A percentile compares a stretch with the other conserved stretches of the same genome.
These are phyloP conservation scores for Trichoderma gracile DNA, from an alignment of 2,329 filamentous ascomycete genomes.

Conservation along the genomic window DNA sequence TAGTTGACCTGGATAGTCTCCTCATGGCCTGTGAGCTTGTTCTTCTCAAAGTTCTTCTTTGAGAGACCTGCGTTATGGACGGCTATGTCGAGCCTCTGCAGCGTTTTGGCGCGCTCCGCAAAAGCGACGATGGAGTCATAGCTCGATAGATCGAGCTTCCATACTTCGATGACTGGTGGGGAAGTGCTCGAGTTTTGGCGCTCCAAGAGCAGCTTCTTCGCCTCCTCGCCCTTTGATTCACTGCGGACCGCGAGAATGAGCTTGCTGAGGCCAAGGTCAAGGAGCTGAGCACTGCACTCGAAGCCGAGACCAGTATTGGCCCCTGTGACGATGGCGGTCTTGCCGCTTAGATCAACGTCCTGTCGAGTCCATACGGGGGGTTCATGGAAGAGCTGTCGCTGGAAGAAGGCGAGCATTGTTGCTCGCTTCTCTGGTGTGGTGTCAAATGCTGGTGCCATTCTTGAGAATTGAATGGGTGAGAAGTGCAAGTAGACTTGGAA, in stretches of 20 bases:
- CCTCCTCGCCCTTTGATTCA: slow-evolving; percentile 9
- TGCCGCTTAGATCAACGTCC: neutral
- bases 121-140: slow-evolving; percentile 14
- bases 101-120: neutral
- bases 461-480: neutral
- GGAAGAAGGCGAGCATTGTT: neutral
- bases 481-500: too few species aligned
- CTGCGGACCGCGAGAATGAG: slow-evolving; percentile 13
- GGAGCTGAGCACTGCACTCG: slow-evolving; percentile 2
- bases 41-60: neutral
- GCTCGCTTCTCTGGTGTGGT: neutral
- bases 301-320: slow-evolving; percentile 14
- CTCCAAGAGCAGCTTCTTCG: neutral
- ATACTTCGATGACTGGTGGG: neutral
- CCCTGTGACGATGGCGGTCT: slow-evolving; percentile 15
- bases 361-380: slow-evolving; percentile 12
- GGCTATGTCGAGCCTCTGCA: slow-evolving; percentile 3
- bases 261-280: slow-evolving; percentile 4
- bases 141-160: slow-evolving; percentile 8
- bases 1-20: slow-evolving; percentile 7
- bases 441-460: neutral
- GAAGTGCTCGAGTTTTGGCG: neutral
- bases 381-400: neutral
- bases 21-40: neutral
- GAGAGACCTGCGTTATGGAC: slow-evolving; percentile 5